These are phyloP conservation scores for Hirschfeldia incana DNA, from an alignment of 345 rosid species.

Conservation along the genomic window DNA sequence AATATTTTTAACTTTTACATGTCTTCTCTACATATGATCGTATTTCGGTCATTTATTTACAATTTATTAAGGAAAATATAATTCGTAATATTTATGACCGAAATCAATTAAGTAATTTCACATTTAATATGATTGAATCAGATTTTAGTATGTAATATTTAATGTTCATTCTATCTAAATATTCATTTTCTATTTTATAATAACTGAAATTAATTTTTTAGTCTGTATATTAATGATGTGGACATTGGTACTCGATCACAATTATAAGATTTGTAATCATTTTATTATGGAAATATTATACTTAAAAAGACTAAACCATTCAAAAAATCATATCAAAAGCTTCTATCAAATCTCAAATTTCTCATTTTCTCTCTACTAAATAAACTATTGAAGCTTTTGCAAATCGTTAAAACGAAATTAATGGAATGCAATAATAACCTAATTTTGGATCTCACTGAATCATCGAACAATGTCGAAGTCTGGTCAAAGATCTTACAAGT, in stretches of 20 bases:
- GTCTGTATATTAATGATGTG: not conserved
- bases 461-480: not conserved
- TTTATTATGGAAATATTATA: too few relatives aligned
- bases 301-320: too few relatives aligned
- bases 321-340: not conserved
- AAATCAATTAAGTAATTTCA: too few relatives aligned
- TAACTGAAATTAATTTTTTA: too few relatives aligned
- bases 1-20: too few relatives aligned
- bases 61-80: not conserved
- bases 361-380: not conserved
- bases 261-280: not conserved
- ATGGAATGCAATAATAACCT: not conserved
- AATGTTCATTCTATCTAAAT: not conserved
- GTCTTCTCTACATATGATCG: not conserved
- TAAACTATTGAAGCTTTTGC: not conserved
- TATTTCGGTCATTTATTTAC: not conserved
- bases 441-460: not conserved
- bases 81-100: not conserved
- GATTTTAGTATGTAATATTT: not conserved
- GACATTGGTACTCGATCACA: not conserved
- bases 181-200: not conserved
- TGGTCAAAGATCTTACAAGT: not conserved
- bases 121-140: not conserved
- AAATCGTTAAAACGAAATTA: not conserved
- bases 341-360: not conserved